These are phyloP conservation scores for Trichoderma orchidacearum DNA, from an alignment of 495 filamentous ascomycete genomes.

Conservation along the genomic window DNA sequence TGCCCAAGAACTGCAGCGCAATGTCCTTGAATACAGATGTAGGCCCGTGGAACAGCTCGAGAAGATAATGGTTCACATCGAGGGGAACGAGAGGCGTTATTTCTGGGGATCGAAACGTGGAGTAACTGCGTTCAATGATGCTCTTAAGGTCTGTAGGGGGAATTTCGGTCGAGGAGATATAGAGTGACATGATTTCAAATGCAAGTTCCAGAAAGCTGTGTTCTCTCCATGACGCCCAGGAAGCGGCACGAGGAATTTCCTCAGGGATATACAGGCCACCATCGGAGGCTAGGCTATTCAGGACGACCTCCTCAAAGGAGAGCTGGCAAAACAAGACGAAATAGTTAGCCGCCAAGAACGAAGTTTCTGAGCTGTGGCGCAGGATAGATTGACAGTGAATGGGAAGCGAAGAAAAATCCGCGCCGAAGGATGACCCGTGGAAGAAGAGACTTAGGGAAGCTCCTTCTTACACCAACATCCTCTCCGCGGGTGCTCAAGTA, in stretches of 20 bases:
- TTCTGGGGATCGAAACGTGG: conserved; percentile 67
- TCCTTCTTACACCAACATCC: conserved; percentile 53
- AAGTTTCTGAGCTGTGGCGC: neutral
- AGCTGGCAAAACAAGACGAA: conserved; percentile 36
- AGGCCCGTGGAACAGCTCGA: conserved; percentile 96
- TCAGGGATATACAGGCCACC: conserved; percentile 86
- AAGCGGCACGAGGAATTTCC: conserved; percentile 48
- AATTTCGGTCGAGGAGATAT: conserved; percentile 73
- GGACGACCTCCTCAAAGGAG: conserved; percentile 79
- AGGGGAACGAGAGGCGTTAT: conserved; percentile 61
- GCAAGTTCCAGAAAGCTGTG: conserved; percentile 69
- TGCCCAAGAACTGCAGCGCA: conserved; percentile 82
- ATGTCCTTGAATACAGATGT: conserved; percentile 89
- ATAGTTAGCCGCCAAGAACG: neutral
- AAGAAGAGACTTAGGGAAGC: neutral
- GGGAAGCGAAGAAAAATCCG: neutral
- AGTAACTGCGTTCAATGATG: conserved; percentile 70
- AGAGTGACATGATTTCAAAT: conserved; percentile 60
- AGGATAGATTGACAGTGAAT: neutral
- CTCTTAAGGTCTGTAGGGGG: conserved; percentile 61
- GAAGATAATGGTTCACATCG: conserved; percentile 58
- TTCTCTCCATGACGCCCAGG: conserved; percentile 46
- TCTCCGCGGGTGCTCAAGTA: conserved; percentile 74
- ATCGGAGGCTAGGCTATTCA: conserved; percentile 82
- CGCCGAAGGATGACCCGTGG: neutral